phyloP scores from a whole-genome alignment of 768 basidiomycete species.

The Serpula lacrymans region DNA sequence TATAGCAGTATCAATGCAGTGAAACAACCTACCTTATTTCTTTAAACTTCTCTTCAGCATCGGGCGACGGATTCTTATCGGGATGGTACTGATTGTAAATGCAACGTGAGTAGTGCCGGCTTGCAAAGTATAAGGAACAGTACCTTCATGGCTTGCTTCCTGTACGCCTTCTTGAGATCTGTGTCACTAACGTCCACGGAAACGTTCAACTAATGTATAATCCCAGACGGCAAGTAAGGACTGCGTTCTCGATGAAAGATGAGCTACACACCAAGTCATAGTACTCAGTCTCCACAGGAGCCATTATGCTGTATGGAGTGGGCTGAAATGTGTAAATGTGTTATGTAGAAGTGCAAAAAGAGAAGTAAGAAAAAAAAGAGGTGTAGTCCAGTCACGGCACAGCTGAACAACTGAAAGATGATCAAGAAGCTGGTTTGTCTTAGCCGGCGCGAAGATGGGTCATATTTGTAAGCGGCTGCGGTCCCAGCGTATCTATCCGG shows the following conservation, averaged over 20 bases:
- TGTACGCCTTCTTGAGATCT: conserved; percentile 90
- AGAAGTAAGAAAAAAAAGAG: conserved; percentile 7
- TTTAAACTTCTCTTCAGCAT: conserved; percentile 96
- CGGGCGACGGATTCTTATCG: conserved; percentile 90
- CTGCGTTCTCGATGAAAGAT: background rate
- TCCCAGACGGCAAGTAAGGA: conserved; percentile 5
- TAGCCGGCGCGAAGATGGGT: no score
- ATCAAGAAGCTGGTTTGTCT: background rate
- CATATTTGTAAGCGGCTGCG: no score
- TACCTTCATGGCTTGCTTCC: conserved; percentile 92
- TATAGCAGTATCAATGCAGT: background rate
- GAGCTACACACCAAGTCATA: conserved; percentile 69
- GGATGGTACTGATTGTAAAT: conserved; percentile 72
- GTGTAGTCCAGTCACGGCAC: no score
- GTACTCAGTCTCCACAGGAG: conserved; percentile 89
- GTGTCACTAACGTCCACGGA: conserved; percentile 71
- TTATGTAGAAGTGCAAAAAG: conserved; percentile 1
- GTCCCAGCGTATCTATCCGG: no score
- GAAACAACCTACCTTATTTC: conserved; percentile 70
- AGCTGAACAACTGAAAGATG: background rate
- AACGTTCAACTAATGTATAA: conserved; percentile 59
- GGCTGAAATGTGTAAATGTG: conserved; percentile 5
- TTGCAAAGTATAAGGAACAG: conserved; percentile 15
- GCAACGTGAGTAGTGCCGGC: background rate
- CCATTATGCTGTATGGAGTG: conserved; percentile 41